These are phyloP conservation scores for Astrothelium subdiscretum DNA, from an alignment of 495 filamentous ascomycete species.

Conservation along the genomic window DNA sequence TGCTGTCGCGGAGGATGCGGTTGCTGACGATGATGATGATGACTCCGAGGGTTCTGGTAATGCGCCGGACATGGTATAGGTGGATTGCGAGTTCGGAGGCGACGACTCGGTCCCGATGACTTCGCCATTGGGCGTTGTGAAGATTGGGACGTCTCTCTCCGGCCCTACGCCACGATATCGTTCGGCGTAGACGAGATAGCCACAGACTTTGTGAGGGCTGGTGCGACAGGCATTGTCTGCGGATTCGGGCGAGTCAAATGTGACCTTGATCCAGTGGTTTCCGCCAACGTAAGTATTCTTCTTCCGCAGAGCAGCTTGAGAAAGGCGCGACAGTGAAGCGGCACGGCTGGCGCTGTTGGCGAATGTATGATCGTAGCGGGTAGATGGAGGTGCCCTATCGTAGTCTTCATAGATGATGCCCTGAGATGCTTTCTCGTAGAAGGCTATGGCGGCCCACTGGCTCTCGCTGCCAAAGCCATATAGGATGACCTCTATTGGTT, in stretches of 20 bases:
- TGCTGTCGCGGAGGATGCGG: conserved; percentile 52
- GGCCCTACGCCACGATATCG: conserved; percentile 61
- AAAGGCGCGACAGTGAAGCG: conserved; percentile 45
- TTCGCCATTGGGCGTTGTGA: conserved; percentile 16
- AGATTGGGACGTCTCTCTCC: conserved; percentile 49
- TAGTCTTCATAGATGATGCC: conserved; percentile 88
- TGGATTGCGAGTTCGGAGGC: neutral
- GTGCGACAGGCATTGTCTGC: conserved; percentile 64
- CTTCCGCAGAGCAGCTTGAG: conserved; percentile 57
- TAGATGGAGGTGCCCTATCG: conserved; percentile 56
- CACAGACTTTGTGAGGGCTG: conserved; percentile 67
- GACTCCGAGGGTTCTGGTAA: neutral
- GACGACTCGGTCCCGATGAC: neutral
- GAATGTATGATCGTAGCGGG: conserved; percentile 52
- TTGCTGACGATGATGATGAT: conserved; percentile 36
- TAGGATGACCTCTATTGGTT: conserved; percentile 71
- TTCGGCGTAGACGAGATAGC: conserved; percentile 68
- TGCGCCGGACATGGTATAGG: neutral
- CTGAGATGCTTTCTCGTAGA: conserved; percentile 60
- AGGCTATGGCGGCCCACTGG: conserved; percentile 76
- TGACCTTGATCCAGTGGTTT: conserved; percentile 85
- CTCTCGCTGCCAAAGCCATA: conserved; percentile 64
- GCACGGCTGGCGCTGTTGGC: conserved; percentile 10
- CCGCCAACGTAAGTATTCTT: conserved; percentile 67
- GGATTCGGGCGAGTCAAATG: conserved; percentile 70